Evolutionary conservation across 331 rosid species (phyloP), one percentile per base, ranked within the genome.

Genomic region (Telfairia occidentalis): DNA sequence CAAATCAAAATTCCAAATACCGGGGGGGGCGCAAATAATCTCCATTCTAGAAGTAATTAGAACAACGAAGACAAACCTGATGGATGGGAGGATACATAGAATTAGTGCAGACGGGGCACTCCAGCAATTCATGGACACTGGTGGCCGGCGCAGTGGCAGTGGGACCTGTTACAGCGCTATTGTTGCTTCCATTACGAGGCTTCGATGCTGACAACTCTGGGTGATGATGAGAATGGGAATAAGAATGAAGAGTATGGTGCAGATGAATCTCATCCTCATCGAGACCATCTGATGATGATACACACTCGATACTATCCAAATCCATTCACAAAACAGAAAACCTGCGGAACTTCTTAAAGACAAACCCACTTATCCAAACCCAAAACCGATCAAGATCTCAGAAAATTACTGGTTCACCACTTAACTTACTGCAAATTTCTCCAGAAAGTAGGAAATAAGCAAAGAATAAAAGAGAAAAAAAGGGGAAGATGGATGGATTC

Each of bases 11-110:
- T 4, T 13, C 40, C 24, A 61, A 61, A 6, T 13, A 5, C 9
- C 5, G 6, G 12, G 35, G 7, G 13, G 23, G 37, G 9, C 26
- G 37, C 38, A 30, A 29, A 60, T 12, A 60, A 60, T 60, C 67
- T 28, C 21, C 23, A 29, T 29, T 29, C 7, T 16, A 4, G 2
- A 72, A 72, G 64, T 7, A 32, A 37, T 30, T 48, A 54, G 6
- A 50, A 29, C 13, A 26, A 81, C 5, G n/a, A 58, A 0, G 28
- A 53, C 69, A 78, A n/a, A 89, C 98, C 98, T 93, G 98, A 75
- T 93, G 98, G 42, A 93, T 93, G 50, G 98, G 98, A 26, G 98
- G 98, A 80, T 91, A 93, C 98, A 93, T 93, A 73, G 98, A 93
- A 83, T 93, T 93, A 67, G 98, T 93, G 58, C 98, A 93, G 13